Evolutionary conservation across 208 protist species (phyloP).

Genomic region (Trypanosoma avium): DNA sequence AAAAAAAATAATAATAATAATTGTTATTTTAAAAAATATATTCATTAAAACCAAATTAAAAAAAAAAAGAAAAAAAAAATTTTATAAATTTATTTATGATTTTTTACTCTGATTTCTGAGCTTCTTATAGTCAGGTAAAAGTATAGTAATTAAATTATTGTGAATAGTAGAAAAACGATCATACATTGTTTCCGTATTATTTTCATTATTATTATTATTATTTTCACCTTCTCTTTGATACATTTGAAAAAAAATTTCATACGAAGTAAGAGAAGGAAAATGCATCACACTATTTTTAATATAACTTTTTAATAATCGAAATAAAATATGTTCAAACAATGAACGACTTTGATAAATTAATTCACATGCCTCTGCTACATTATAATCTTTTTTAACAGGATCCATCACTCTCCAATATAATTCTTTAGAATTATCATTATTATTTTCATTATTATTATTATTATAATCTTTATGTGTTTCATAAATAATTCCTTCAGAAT

Average conservation of each 20-base stretch:
- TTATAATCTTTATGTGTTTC: background rate
- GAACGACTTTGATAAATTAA: slow-evolving; percentile 16
- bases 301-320: slow-evolving; percentile 12
- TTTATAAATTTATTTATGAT: no score
- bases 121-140: no score
- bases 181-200: no score
- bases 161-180: no score
- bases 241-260: no score
- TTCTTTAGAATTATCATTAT: background rate
- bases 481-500: slow-evolving; percentile 18
- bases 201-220: no score
- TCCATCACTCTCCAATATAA: slow-evolving; percentile 12
- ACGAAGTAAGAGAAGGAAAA: background rate
- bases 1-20: no score
- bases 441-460: background rate
- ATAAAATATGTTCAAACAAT: slow-evolving; percentile 24
- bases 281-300: background rate
- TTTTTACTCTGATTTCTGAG: no score
- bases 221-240: background rate
- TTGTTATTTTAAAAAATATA: no score
- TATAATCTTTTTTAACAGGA: background rate
- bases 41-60: no score
- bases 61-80: no score
- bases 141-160: no score
- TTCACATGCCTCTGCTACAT: slow-evolving; percentile 16